A percentile compares a stretch with the other conserved stretches of the same genome.
Evolutionary conservation across 192 early-diverging fungal genomes (phyloP).

Genomic region (Piromyces finnis): DNA sequence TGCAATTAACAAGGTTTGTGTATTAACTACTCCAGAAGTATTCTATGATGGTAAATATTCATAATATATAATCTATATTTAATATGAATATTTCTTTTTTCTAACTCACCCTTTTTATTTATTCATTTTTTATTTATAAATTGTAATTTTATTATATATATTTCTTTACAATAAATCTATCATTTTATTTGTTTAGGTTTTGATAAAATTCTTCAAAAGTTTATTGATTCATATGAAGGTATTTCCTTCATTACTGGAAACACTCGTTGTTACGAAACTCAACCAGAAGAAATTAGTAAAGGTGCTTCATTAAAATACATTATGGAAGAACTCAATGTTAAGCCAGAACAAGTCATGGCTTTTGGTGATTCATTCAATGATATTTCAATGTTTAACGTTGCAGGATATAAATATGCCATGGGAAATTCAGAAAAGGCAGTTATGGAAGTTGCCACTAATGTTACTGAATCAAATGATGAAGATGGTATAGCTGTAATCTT

Average conservation of each 20-base stretch:
- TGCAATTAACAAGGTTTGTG: neutral
- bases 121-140: too few relatives aligned
- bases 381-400: neutral
- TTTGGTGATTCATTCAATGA: neutral
- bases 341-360: neutral
- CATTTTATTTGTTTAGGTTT: neutral
- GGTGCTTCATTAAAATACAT: neutral
- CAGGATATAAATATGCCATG: neutral
- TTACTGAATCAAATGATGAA: neutral
- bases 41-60: neutral
- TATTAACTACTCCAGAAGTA: neutral
- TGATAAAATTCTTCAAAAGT: neutral
- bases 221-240: neutral
- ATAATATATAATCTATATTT: too few relatives aligned
- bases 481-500: neutral
- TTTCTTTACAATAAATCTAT: too few relatives aligned
- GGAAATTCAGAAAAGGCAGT: neutral
- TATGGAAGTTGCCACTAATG: neutral
- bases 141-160: too few relatives aligned
- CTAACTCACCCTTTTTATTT: too few relatives aligned
- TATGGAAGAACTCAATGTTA: neutral
- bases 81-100: too few relatives aligned
- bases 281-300: neutral
- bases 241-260: neutral
- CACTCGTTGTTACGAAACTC: neutral